Base-by-base conservation (phyloP, 2,329 filamentous ascomycete species). In the Zopfia rhizophila region DNA sequence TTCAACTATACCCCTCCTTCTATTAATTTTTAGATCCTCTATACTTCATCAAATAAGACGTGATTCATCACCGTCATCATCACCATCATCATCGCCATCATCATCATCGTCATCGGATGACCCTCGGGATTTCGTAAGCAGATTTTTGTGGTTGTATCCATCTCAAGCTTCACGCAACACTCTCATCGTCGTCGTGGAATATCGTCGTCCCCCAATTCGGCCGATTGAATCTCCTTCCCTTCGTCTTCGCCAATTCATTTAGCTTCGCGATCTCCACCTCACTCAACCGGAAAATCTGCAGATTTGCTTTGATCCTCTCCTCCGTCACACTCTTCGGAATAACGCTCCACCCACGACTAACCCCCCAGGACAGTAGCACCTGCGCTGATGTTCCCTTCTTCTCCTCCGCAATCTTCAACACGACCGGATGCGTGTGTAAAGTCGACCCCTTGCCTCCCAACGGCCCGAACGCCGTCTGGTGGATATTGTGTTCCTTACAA, bases 351-450 rank as follows among this genome's bases (percentile, higher is more conserved):
- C 53, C 53, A 12, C 45, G 23, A 81, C 94, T 90, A 7, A 90
- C 94, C 28, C 38, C 38, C 91, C 91, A 95, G 65, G 90, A 82
- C 60, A 95, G 81, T 51, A 95, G 79, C 24, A 95, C 79, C 79
- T 95, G 90, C 10, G 88, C 86, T 8, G 89, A 80, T 11, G 84
- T 83, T 18, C 86, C 79, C 4, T 83, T 78, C 5, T 82, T 79
- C 56, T 81, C 78, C 58, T 80, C 75, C 23, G 87, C 87, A 56
- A 30, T 87, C 86, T 56, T 83, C 80, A 68, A 87, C 77, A 79
- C 89, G 86, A 62, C 87, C 79, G 63, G 11, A 14, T 44, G 40
- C 31, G 31, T 37, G 28, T 44, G 40, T 5, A 44, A 22, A 7
- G 32, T 36, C 6, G 14, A 19, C 7, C 32, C 32, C 18, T 36